These are phyloP conservation scores for Spizellomyces punctatus DNA, from an alignment of 192 early-diverging fungal species.

Conservation along the genomic window DNA sequence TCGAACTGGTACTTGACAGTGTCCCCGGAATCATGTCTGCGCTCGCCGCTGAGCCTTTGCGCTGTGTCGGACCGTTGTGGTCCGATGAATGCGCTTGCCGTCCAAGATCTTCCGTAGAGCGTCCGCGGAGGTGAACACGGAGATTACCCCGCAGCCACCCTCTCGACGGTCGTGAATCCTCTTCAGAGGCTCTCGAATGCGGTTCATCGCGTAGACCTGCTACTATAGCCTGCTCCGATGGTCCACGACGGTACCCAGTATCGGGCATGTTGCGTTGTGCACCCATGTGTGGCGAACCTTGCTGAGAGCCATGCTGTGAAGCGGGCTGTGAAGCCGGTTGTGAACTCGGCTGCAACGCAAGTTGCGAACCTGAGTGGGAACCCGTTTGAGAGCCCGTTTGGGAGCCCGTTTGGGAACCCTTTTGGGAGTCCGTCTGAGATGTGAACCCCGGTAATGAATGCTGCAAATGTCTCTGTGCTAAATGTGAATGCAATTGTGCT, in stretches of 20 bases:
- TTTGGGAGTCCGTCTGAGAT: too few relatives aligned
- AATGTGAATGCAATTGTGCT: too few relatives aligned
- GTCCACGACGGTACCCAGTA: not conserved
- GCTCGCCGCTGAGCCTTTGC: not conserved
- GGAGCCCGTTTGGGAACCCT: too few relatives aligned
- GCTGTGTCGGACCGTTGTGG: not conserved
- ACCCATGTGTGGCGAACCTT: too few relatives aligned
- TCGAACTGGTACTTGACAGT: not conserved
- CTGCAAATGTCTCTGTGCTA: too few relatives aligned
- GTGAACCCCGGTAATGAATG: too few relatives aligned
- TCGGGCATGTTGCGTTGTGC: too few relatives aligned
- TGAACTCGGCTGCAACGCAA: too few relatives aligned
- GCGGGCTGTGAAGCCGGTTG: too few relatives aligned
- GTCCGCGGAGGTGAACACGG: not conserved
- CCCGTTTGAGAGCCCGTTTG: too few relatives aligned
- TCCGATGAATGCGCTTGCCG: not conserved
- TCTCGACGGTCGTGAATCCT: not conserved
- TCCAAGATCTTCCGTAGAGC: slow-evolving; percentile 14
- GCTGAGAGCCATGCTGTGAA: too few relatives aligned
- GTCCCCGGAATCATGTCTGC: not conserved
- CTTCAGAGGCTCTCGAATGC: not conserved
- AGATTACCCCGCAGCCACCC: slow-evolving; percentile 15
- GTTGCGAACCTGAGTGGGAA: too few relatives aligned
- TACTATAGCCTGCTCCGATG: not conserved
- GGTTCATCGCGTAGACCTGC: not conserved